phyloP scores from a whole-genome alignment of 805 yeast species.

The Tetrapisispora iriomotensis region DNA sequence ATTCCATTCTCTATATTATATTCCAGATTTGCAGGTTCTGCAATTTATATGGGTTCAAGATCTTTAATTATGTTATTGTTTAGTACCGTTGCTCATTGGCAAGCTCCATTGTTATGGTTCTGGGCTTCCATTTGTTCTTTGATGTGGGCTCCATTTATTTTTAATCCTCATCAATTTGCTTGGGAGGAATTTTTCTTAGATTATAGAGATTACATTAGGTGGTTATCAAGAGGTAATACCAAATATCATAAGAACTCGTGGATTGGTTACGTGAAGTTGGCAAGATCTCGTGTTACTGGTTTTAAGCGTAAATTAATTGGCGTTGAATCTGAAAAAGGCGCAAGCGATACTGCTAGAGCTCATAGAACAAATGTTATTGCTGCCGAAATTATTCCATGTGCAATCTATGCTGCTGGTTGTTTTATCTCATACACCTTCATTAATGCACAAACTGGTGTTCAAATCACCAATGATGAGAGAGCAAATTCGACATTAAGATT shows the following conservation, averaged over 20 bases:
- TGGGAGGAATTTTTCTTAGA: constrained; percentile 94
- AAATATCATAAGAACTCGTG: constrained; percentile 83
- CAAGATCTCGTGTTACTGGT: constrained; percentile 79
- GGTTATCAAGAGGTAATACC: constrained; percentile 86
- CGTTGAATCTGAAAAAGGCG: constrained; percentile 68
- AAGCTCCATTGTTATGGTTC: constrained; percentile 89
- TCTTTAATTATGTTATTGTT: constrained; percentile 59
- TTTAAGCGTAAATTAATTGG: constrained; percentile 65
- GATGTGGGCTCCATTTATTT: constrained; percentile 83
- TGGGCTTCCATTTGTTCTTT: constrained; percentile 87
- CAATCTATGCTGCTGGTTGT: constrained; percentile 67
- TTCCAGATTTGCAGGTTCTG: constrained; percentile 69
- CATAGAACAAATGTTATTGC: constrained; percentile 63
- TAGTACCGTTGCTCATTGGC: constrained; percentile 77
- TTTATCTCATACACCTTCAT: constrained; percentile 70
- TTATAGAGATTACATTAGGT: constrained; percentile 83
- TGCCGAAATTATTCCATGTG: constrained; percentile 63
- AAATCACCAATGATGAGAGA: constrained; percentile 32
- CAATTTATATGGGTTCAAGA: constrained; percentile 78
- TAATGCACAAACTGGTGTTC: constrained; percentile 80
- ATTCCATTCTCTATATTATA: constrained; percentile 64
- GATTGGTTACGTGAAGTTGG: constrained; percentile 73
- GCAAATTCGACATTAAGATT: constrained; percentile 67
- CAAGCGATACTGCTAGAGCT: constrained; percentile 77
- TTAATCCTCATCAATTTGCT: constrained; percentile 96